Conservation (phyloP, 441 rosid species). For the Aquilaria agallochum region DNA sequence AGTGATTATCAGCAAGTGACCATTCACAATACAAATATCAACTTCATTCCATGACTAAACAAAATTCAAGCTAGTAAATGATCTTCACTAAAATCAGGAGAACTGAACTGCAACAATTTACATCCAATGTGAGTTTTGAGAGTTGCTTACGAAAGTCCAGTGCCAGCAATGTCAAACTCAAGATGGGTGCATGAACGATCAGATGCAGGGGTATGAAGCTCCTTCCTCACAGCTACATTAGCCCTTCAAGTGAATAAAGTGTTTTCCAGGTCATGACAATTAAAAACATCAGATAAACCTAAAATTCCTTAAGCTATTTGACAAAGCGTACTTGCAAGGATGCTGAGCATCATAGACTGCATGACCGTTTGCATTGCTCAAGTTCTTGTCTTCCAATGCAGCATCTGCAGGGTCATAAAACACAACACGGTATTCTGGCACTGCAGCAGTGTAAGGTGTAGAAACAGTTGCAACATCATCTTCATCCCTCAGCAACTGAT, state of each 20-base stretch:
- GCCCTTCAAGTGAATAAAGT: constrained; percentile 31
- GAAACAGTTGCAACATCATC: constrained; percentile 43
- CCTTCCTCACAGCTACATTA: constrained; percentile 53
- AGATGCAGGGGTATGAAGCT: constrained; percentile 54
- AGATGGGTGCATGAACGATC: constrained; percentile 73
- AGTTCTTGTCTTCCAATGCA: constrained; percentile 28
- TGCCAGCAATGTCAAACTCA: constrained; percentile 62
- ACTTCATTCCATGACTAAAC: background rate
- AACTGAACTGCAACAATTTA: too few species aligned
- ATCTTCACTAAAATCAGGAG: too few species aligned
- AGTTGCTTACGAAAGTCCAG: constrained; percentile 46
- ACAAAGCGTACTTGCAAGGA: constrained; percentile 46
- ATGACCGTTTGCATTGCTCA: constrained; percentile 49
- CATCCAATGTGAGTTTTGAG: background rate
- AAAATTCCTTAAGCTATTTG: background rate
- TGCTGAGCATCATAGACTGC: constrained; percentile 55
- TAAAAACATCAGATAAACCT: background rate
- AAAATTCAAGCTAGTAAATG: too few species aligned
- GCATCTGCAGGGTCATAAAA: constrained; percentile 40
- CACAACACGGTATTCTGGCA: constrained; percentile 50
- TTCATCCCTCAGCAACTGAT: constrained; percentile 49
- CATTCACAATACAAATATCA: background rate
- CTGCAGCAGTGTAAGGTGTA: constrained; percentile 66
- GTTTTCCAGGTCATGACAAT: constrained; percentile 16
- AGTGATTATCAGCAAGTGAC: background rate